Evolutionary conservation across 2,329 filamentous ascomycete genomes (phyloP).

Genomic region (Stachybotrys echinatus): DNA sequence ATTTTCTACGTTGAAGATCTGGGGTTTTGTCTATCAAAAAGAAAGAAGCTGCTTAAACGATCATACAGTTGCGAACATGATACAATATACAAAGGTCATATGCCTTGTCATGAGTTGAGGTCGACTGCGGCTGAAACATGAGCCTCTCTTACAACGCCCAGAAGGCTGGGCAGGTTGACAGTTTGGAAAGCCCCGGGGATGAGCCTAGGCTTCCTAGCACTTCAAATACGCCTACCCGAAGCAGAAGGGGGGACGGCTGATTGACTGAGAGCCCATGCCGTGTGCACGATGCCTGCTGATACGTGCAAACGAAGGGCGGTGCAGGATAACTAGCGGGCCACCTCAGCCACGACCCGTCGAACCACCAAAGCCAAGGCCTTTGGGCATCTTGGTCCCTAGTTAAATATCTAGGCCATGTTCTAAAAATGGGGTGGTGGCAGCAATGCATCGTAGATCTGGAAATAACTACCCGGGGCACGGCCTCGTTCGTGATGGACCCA

Average conservation of each 20-base stretch:
- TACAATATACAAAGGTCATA: too few species aligned
- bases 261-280: too few species aligned
- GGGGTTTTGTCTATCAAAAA: neutral
- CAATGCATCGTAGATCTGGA: too few species aligned
- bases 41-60: too few species aligned
- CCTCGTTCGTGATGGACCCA: too few species aligned
- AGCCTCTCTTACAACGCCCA: neutral
- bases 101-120: too few species aligned
- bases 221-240: too few species aligned
- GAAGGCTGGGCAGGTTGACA: neutral
- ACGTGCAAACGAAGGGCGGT: neutral
- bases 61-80: too few species aligned
- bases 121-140: neutral
- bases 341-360: neutral
- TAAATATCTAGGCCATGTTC: neutral
- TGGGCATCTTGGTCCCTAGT: constrained; percentile 4
- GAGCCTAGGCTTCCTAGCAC: neutral
- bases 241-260: too few species aligned
- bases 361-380: neutral
- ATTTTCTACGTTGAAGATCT: neutral
- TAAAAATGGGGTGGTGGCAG: too few species aligned
- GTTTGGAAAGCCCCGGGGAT: neutral
- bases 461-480: too few species aligned
- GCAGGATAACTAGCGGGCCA: neutral
- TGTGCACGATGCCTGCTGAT: too few species aligned